Percentiles rank a stretch among this genome's conserved stretches.
phyloP scores from a whole-genome alignment of 2,329 filamentous ascomycete species.

The Penicillium verrucosum region DNA sequence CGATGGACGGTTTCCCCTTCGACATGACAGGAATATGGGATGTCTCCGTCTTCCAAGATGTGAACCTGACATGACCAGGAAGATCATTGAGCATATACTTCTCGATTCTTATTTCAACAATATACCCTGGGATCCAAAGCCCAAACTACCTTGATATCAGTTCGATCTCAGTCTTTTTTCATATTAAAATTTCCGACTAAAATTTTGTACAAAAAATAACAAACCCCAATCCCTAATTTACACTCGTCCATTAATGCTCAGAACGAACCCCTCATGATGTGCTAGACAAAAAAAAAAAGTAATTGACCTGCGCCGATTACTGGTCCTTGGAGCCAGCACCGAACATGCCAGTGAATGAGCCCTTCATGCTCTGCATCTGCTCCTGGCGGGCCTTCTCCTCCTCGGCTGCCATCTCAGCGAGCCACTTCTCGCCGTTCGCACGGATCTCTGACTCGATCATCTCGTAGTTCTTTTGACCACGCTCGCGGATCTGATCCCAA shows the following conservation, averaged over 20 bases:
- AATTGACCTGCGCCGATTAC: slow-evolving; percentile 18
- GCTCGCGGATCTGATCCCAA: slow-evolving; percentile 88
- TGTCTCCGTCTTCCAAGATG: slow-evolving; percentile 43
- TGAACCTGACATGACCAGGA: slow-evolving; percentile 28
- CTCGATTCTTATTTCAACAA: slow-evolving; percentile 10
- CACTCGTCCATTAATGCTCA: slow-evolving; percentile 31
- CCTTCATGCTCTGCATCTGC: slow-evolving; percentile 89
- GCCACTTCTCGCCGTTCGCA: slow-evolving; percentile 90
- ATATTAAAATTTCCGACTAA: slow-evolving; percentile 25
- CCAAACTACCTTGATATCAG: slow-evolving; percentile 13
- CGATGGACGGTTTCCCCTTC: slow-evolving; percentile 47
- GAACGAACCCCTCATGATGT: slow-evolving; percentile 29
- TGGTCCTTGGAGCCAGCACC: slow-evolving; percentile 34
- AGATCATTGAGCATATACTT: slow-evolving; percentile 4
- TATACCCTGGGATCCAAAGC: slow-evolving; percentile 20
- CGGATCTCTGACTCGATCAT: slow-evolving; percentile 84
- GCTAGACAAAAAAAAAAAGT: slow-evolving; percentile 20
- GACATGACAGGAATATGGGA: slow-evolving; percentile 49
- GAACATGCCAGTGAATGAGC: slow-evolving; percentile 62
- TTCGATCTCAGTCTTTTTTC: slow-evolving; percentile 18
- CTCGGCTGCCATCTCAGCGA: slow-evolving; percentile 85
- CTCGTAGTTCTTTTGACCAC: slow-evolving; percentile 87
- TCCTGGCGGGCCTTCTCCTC: slow-evolving; percentile 89
- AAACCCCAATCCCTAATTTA: slow-evolving; percentile 36
- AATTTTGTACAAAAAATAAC: slow-evolving; percentile 28